Base-by-base conservation (phyloP, 208 protist genomes). In the Leishmania braziliensis region DNA sequence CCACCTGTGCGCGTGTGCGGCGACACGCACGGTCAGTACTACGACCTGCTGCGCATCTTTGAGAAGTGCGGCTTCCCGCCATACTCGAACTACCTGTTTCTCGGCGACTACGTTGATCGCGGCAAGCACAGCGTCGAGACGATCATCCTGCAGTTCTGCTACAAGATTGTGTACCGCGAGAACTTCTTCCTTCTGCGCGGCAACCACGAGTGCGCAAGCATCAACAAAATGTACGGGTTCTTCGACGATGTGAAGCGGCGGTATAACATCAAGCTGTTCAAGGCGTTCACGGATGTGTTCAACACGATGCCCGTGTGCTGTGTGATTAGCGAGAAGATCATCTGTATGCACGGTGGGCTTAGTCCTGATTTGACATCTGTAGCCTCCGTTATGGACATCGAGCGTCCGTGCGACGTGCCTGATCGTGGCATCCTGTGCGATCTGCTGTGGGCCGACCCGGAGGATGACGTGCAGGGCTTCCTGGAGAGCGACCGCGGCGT, bases 361-460 rank as follows among this genome's bases (percentile, higher is more conserved):
- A 99, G 96, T 18, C 99, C 99, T 20, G 97, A 99, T 75, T 86
- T 99, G 2, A 94, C 98, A 23, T 90, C 87, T 12, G 87, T 99
- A 72, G 91, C 98, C 6, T 91, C 99, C 65, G 97, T 99, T 36
- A 84, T 90, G n/a, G 94, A 97, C 53, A 98, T 99, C 71, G 81
- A 93, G 14, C 90, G 99, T 18, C 99, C 99, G 46, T 99, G 98
- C 26, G 98, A 99, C 82, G 97, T 99, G 10, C 99, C 99, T 5
- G 99, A 99, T 87, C 99, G 98, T 80, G 99, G 97, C 16, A 99
- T 99, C 86, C 89, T 99, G 23, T 99, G 99, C 88, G 99, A 99
- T 82, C 82, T 99, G 53, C 90, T 99, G 29, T 99, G 99, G 99
- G 97, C 98, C 1, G 99, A 99, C 86, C 99, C 99, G 29, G 85